Conservation (phyloP, 768 basidiomycete genomes). For the Hemileccinum impolitum region DNA sequence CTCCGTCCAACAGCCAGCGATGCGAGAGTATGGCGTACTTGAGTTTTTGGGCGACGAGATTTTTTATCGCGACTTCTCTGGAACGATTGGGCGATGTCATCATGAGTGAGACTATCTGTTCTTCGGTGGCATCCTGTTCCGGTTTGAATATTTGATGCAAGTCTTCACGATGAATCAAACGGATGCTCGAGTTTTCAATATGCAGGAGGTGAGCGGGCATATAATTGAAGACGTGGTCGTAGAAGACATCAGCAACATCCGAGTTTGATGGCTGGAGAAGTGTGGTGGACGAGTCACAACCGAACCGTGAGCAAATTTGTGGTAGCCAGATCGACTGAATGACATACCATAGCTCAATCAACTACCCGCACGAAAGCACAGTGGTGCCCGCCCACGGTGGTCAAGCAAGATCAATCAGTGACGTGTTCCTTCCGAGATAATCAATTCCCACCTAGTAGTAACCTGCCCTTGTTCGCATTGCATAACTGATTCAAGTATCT, state of each 20-base stretch:
- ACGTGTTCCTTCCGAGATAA: too few relatives aligned
- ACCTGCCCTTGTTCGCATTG: too few relatives aligned
- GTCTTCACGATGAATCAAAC: conserved; percentile 14
- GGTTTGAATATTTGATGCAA: conserved; percentile 11
- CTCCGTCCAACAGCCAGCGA: conserved; percentile 12
- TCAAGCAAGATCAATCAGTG: too few relatives aligned
- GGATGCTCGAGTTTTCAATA: conserved; percentile 5
- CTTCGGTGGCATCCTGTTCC: conserved; percentile 4
- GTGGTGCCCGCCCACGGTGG: too few relatives aligned
- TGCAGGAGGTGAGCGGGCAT: conserved; percentile 18
- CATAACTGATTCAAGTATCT: background rate
- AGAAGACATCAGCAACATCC: conserved; percentile 6
- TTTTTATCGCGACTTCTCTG: conserved; percentile 4
- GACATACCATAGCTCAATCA: too few relatives aligned
- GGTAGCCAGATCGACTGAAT: too few relatives aligned
- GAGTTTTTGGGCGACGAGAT: conserved; percentile 8
- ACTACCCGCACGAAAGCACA: too few relatives aligned
- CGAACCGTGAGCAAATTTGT: too few relatives aligned
- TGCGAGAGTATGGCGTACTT: conserved; percentile 16
- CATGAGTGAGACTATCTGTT: background rate
- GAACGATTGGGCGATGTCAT: background rate
- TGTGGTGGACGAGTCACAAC: too few relatives aligned
- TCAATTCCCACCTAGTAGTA: too few relatives aligned
- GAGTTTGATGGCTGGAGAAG: background rate
- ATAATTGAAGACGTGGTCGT: conserved; percentile 15